A percentile compares a stretch with the other conserved stretches of the same genome.
These are phyloP conservation scores for Saturnispora serradocipensis DNA, from an alignment of 805 yeast genomes.

Conservation along the genomic window DNA sequence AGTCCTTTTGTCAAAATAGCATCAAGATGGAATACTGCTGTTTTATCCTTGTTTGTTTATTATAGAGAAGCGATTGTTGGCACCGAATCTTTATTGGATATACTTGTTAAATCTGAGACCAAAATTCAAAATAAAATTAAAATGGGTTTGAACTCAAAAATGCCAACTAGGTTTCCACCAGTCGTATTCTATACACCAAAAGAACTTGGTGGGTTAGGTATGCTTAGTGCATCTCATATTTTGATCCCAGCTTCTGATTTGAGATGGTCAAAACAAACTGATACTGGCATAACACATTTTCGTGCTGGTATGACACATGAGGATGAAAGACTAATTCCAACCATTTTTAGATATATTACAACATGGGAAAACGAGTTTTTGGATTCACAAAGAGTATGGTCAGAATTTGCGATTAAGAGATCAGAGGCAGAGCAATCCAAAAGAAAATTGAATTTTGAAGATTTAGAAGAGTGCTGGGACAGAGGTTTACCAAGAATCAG, in stretches of 20 bases:
- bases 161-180: conserved; percentile 98
- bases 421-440: conserved; percentile 80
- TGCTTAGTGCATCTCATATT: conserved; percentile 95
- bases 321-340: conserved; percentile 79
- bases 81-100: conserved; percentile 68
- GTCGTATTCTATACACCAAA: conserved; percentile 97
- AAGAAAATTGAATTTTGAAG: conserved; percentile 83
- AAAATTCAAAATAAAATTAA: conserved; percentile 90
- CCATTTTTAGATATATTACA: conserved; percentile 83
- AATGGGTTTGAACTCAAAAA: conserved; percentile 90
- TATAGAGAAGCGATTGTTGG: conserved; percentile 88
- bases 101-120: conserved; percentile 84
- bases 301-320: conserved; percentile 85
- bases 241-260: conserved; percentile 89
- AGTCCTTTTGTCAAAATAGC: conserved; percentile 92
- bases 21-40: conserved; percentile 90
- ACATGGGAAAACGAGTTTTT: conserved; percentile 95
- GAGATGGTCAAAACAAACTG: conserved; percentile 87
- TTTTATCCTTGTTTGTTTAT: conserved; percentile 78
- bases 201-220: conserved; percentile 94
- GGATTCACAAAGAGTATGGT: conserved; percentile 96
- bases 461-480: conserved; percentile 91
- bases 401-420: conserved; percentile 86
- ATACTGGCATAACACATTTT: conserved; percentile 89
- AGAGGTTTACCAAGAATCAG: conserved; percentile 94